Percentiles rank a stretch among this genome's conserved stretches.
Evolutionary conservation across 148 eudicot species (phyloP).

Genomic region (Nyssa sinensis): DNA sequence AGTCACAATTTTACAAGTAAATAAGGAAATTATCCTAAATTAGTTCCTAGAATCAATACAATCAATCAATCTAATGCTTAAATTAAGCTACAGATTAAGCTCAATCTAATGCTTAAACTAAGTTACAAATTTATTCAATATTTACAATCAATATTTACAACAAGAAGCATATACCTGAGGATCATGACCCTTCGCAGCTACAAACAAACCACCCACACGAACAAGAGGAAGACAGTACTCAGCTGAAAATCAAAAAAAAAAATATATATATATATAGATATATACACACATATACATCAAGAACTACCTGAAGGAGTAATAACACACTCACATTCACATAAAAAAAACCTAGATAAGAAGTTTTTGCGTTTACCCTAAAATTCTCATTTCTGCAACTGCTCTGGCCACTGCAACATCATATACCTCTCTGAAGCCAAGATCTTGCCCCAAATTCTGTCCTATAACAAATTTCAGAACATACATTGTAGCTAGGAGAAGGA

Average conservation of each 20-base stretch:
- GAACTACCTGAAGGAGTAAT: slow-evolving; percentile 11
- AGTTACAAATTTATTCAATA: too few relatives aligned
- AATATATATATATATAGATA: too few relatives aligned
- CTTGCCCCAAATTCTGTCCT: slow-evolving; percentile 80
- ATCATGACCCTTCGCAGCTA: slow-evolving; percentile 96
- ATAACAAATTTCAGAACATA: slow-evolving; percentile 27
- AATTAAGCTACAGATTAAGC: too few relatives aligned
- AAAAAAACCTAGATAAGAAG: neutral
- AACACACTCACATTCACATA: neutral
- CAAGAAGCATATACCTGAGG: slow-evolving; percentile 63
- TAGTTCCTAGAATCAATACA: too few relatives aligned
- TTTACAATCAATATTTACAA: too few relatives aligned
- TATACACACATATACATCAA: too few relatives aligned
- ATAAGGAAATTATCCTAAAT: too few relatives aligned
- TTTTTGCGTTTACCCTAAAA: slow-evolving; percentile 49
- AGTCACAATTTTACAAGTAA: too few relatives aligned
- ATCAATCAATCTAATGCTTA: too few relatives aligned
- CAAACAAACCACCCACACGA: slow-evolving; percentile 87
- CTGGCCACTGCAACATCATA: slow-evolving; percentile 91
- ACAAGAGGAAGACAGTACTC: slow-evolving; percentile 96
- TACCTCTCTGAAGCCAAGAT: slow-evolving; percentile 57
- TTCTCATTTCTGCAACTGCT: slow-evolving; percentile 94
- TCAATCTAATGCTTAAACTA: too few relatives aligned
- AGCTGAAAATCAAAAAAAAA: slow-evolving; percentile 47
- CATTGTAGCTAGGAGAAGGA: slow-evolving; percentile 12